Conservation (phyloP, 495 filamentous ascomycete species). For the Xylaria scruposa region DNA sequence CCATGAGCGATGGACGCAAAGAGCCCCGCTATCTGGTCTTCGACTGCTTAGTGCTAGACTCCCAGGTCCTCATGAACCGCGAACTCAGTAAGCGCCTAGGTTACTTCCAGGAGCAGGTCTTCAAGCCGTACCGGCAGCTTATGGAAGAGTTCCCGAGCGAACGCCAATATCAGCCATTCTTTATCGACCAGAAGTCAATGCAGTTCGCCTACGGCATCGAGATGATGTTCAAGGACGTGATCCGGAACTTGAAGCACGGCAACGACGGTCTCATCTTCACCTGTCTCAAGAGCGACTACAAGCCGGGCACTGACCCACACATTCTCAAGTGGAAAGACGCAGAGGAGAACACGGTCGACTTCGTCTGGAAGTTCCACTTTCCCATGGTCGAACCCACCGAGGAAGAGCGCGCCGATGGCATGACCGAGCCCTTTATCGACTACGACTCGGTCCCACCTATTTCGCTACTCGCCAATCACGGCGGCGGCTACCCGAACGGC, state of each 20-base stretch:
- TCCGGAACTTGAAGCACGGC: slow-evolving; percentile 84
- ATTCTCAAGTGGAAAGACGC: slow-evolving; percentile 98
- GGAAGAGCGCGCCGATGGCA: slow-evolving; percentile 66
- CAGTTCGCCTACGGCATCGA: slow-evolving; percentile 87
- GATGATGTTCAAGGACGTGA: slow-evolving; percentile 85
- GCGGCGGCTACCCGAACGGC: slow-evolving; percentile 53
- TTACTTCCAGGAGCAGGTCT: slow-evolving; percentile 80
- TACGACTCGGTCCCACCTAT: slow-evolving; percentile 61
- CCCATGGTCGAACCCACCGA: slow-evolving; percentile 73
- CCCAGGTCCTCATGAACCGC: slow-evolving; percentile 72
- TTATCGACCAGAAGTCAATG: slow-evolving; percentile 83
- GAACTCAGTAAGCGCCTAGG: slow-evolving; percentile 86
- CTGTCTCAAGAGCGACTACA: slow-evolving; percentile 82
- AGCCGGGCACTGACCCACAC: slow-evolving; percentile 85
- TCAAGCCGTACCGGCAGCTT: slow-evolving; percentile 77
- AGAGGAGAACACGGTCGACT: slow-evolving; percentile 92
- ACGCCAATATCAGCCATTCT: slow-evolving; percentile 73
- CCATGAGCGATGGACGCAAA: slow-evolving; percentile 61
- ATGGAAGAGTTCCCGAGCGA: slow-evolving; percentile 73
- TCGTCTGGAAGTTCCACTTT: slow-evolving; percentile 79
- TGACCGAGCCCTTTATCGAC: slow-evolving; percentile 60
- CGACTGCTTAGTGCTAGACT: slow-evolving; percentile 86
- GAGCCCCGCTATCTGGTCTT: slow-evolving; percentile 89
- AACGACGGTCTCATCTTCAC: slow-evolving; percentile 98
- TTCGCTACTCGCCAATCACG: slow-evolving; percentile 50